Evolutionary conservation across 2,329 filamentous ascomycete genomes (phyloP), one percentile per base, ranked within the genome.

Genomic region (Fusarium transvaalense): DNA sequence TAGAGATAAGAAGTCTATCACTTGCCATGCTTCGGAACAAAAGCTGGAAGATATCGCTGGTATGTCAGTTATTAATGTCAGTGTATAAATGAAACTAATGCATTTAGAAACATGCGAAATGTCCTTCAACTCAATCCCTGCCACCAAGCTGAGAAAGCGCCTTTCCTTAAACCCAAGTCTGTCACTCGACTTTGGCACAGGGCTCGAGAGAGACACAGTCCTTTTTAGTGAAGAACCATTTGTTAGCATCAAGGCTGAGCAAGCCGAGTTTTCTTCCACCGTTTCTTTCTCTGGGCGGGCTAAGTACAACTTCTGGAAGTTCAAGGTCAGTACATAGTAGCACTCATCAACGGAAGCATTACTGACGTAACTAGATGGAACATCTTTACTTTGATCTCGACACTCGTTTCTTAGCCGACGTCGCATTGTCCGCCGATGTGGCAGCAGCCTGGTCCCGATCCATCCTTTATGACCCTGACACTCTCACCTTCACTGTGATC

Each of bases 251-350:
- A 62, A 61, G 29, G 59, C 59, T 2, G 47, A 62, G 4, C 38
- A 56, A 1, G 59, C 59, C 19, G 59, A 62, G 23, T 62, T 62
- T 17, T 62, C 59, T 12, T 62, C 59, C 4, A 62, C 59, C 0
- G 34, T 62, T 4, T 62, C 59, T 0, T 62, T 62, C 12, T 62
- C 59, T 2, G 59, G 59, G 0, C 41, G 34, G 2, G 59, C 59
- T 5, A 62, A 62, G 34, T 62, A 62, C 7, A 62, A 62, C 29
- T 62, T 62, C n/a, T 62, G 57, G 59, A 35, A 51, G 1, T 62
- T 62, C 29, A 55, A 62, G 39, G 59, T 62, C 1, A 19, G 29
- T n/a, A 2, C 1, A 9, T 1, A 0, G 2, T 14, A 1, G 3
- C 5, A 5, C 3, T 13, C 7, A 10, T 1, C 0, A 2, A 1